A percentile compares a stretch with the other conserved stretches of the same genome.
phyloP scores from a whole-genome alignment of 352 stramenopile genomes.

The Globisporangium barbulae region DNA sequence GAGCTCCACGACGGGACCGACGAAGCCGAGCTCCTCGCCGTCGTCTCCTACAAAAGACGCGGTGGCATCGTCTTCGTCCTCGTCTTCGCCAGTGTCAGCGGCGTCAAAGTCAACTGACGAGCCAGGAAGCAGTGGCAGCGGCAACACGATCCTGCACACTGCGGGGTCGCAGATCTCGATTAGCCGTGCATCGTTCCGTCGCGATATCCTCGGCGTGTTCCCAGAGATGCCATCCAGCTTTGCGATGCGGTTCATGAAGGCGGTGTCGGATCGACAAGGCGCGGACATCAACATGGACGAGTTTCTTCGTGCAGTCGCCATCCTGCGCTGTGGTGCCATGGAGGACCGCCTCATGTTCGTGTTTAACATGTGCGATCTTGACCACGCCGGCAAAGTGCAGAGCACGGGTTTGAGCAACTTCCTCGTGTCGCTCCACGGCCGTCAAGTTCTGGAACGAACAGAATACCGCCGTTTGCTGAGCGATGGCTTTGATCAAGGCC shows the following conservation, averaged over 20 bases:
- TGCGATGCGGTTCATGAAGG: conserved; percentile 88
- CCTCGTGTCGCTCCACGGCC: conserved; percentile 74
- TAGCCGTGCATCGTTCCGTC: conserved; percentile 77
- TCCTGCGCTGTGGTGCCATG: conserved; percentile 66
- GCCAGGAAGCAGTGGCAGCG: conserved; percentile 26
- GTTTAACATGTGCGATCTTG: conserved; percentile 88
- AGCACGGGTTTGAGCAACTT: conserved; percentile 86
- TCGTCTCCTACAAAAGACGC: conserved; percentile 21
- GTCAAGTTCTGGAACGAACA: conserved; percentile 64
- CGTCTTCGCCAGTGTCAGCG: conserved; percentile 19
- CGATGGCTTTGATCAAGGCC: conserved; percentile 81
- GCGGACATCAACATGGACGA: conserved; percentile 89
- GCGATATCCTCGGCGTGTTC: conserved; percentile 86
- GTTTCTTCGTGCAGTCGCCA: conserved; percentile 76
- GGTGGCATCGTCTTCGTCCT: conserved; percentile 37
- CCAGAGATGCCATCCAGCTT: conserved; percentile 88
- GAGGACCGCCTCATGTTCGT: conserved; percentile 78
- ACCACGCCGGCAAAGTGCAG: conserved; percentile 83
- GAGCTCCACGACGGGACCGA: conserved; percentile 13
- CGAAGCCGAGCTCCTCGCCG: conserved; percentile 22
- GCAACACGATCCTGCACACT: conserved; percentile 59
- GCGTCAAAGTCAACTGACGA: conserved; percentile 39
- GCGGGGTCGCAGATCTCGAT: conserved; percentile 76
- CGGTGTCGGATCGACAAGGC: conserved; percentile 76
- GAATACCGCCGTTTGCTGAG: conserved; percentile 76